Evolutionary conservation across 139 green algal genomes (phyloP), one percentile per base, ranked within the genome.

Genomic region (Gonium pectorale): DNA sequence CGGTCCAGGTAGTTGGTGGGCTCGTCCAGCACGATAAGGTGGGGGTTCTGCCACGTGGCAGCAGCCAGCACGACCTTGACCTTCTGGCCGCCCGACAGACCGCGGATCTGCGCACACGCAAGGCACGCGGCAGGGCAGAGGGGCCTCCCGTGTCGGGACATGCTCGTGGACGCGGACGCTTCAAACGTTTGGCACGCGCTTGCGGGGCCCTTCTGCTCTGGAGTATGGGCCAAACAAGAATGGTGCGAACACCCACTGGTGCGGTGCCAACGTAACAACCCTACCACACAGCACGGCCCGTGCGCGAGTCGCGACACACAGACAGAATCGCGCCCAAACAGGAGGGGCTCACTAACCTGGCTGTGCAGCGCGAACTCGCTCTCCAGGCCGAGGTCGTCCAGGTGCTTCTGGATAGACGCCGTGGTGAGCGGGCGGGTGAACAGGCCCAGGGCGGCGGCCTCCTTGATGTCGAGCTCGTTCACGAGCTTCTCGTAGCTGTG

Each of bases 21-120:
- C 90, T 97, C 95, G 86, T 98, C 95, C 87, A 98, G 92, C 80
- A 97, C 93, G 35, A 98, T 87, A 52, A 98, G 92, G 90, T 98
- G 95, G 19, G 95, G 95, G 81, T 94, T 94, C 79, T 95, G 93
- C 94, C 94, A 97, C 86, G 94, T 95, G 75, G 94, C 94, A 15
- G 95, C 94, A 19, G 83, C 94, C 59, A 98, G 87, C 80, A 92
- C 88, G 29, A 89, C 74, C 88, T 91, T 91, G 26, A 97, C 92
- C 94, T 97, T 97, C 90, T 98, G 95, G 31, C 95, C 95, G 73
- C 92, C 95, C 40, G 94, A 97, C 81, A 98, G 90, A 60, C 94
- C 95, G 56, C 93, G 92, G 81, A 98, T 97, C 59, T 95, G 93
- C 29, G 46, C 11, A 54, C 46, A 15, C 46, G 46, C 46, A 15